Conservation (phyloP, 805 yeast genomes). For the Saccharomycopsis guyanensis region DNA sequence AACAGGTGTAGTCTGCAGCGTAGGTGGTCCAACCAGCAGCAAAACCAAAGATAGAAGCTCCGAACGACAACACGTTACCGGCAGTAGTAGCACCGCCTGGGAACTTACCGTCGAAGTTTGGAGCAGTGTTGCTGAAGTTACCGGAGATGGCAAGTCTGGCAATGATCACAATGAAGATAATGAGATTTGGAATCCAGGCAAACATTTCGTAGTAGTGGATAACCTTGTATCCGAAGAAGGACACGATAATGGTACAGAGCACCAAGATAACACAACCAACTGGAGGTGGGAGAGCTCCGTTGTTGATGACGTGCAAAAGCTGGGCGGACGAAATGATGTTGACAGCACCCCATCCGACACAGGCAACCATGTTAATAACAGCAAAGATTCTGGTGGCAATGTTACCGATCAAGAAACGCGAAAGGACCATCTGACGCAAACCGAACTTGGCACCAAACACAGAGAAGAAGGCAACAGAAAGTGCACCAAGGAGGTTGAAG, state of each 20-base stretch:
- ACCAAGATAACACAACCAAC: conserved; percentile 78
- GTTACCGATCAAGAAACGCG: conserved; percentile 74
- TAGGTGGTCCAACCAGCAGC: conserved; percentile 94
- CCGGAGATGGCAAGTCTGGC: conserved; percentile 65
- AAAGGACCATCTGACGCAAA: conserved; percentile 77
- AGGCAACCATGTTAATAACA: conserved; percentile 68
- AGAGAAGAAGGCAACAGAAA: conserved; percentile 79
- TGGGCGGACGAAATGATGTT: conserved; percentile 88
- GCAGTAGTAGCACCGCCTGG: conserved; percentile 61
- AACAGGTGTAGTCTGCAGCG: conserved; percentile 87
- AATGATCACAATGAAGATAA: conserved; percentile 68
- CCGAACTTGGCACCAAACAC: conserved; percentile 79
- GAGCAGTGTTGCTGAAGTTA: conserved; percentile 39
- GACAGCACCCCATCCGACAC: conserved; percentile 95
- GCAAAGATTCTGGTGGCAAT: conserved; percentile 70
- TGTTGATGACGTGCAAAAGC: conserved; percentile 66
- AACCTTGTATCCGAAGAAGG: conserved; percentile 77
- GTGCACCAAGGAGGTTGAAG: conserved; percentile 64
- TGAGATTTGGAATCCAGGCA: conserved; percentile 80
- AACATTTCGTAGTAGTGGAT: conserved; percentile 79
- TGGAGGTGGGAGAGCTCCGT: conserved; percentile 67
- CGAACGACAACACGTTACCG: conserved; percentile 73
- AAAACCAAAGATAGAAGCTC: conserved; percentile 77
- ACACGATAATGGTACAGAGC: conserved; percentile 57
- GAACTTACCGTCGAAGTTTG: conserved; percentile 33